phyloP scores from a whole-genome alignment of 2,329 filamentous ascomycete species.

The Apiospora rasikravindrae region DNA sequence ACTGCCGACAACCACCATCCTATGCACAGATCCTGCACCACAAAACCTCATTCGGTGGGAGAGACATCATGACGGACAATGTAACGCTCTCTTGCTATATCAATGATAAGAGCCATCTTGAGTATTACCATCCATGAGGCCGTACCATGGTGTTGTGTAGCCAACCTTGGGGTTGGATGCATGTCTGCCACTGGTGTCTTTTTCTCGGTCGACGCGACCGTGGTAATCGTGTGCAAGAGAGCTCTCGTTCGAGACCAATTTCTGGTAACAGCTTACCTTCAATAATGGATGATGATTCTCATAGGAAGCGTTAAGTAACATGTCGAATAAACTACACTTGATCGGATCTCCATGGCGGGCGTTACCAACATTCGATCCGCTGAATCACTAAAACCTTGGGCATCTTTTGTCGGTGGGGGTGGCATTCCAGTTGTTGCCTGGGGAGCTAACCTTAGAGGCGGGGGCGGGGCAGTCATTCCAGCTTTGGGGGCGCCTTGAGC shows the following conservation, averaged over 20 bases:
- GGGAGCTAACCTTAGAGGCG: not conserved
- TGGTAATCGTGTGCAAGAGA: no score
- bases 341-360: no score
- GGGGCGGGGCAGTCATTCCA: slow-evolving; percentile 6
- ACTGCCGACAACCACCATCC: not conserved
- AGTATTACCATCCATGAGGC: no score
- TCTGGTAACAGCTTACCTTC: no score
- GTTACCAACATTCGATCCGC: not conserved
- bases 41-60: not conserved
- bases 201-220: no score
- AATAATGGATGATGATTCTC: no score
- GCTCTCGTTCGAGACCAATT: no score
- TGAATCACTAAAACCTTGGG: not conserved
- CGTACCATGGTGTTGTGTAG: no score
- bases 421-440: not conserved
- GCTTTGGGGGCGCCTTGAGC: not conserved
- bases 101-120: not conserved
- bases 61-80: not conserved
- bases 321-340: not conserved
- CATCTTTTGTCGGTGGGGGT: not conserved
- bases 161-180: no score
- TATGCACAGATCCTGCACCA: not conserved
- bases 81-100: not conserved
- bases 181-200: no score
- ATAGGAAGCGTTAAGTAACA: not conserved